Conservation (phyloP, 1,284 basidiomycete genomes). For the Ganoderma sinense region DNA sequence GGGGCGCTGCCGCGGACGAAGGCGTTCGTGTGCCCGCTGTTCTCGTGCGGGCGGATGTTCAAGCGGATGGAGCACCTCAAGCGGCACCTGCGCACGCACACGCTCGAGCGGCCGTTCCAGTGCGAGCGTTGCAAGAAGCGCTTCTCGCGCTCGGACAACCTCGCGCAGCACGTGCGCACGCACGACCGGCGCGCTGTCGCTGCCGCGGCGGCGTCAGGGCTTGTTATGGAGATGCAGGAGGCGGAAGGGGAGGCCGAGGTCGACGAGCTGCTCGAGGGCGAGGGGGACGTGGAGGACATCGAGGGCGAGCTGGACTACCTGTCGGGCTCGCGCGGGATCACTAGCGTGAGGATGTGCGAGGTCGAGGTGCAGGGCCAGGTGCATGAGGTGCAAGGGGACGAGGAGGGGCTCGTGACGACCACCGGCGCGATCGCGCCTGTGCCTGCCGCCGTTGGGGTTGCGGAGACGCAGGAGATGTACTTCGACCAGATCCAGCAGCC, state of each 20-base stretch:
- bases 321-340: constrained; percentile 29
- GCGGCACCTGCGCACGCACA: constrained; percentile 89
- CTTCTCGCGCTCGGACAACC: constrained; percentile 87
- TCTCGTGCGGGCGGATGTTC: constrained; percentile 84
- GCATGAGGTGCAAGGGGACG: constrained; percentile 64
- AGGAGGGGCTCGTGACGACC: constrained; percentile 59
- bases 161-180: constrained; percentile 83
- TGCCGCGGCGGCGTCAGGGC: constrained; percentile 26
- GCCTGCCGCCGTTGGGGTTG: constrained; percentile 13
- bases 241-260: constrained; percentile 14
- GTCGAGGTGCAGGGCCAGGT: constrained; percentile 66
- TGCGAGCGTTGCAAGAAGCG: constrained; percentile 79
- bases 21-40: constrained; percentile 81
- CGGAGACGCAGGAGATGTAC: constrained; percentile 33
- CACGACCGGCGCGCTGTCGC: constrained; percentile 60
- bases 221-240: constrained; percentile 36
- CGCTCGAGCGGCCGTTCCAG: constrained; percentile 83
- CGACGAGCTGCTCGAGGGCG: constrained; percentile 21
- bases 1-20: constrained; percentile 52
- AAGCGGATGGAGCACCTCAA: constrained; percentile 91
- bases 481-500: constrained; percentile 8
- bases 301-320: constrained; percentile 41
- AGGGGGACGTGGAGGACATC: constrained; percentile 35
- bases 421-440: constrained; percentile 26
- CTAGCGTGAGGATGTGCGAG: constrained; percentile 62